Evolutionary conservation across 2,329 filamentous ascomycete species (phyloP).

Genomic region (Onygenales sp.): DNA sequence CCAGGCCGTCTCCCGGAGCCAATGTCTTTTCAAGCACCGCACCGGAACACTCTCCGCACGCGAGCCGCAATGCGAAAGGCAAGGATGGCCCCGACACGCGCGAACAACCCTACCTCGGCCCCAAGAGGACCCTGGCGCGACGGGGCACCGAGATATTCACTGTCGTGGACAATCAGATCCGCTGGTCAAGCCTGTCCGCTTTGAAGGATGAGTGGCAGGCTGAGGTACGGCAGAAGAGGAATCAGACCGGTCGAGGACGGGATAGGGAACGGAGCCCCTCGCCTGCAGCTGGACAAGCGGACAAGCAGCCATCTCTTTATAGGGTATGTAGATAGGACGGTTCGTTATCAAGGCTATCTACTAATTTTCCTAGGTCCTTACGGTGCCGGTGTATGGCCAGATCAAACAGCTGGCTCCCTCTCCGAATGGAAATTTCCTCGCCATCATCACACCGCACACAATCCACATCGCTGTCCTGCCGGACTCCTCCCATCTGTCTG

Average conservation of each 20-base stretch:
- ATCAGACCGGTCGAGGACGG: conserved; percentile 16
- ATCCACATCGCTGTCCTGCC: conserved; percentile 82
- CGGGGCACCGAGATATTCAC: conserved; percentile 83
- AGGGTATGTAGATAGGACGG: conserved; percentile 31
- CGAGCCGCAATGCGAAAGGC: conserved; percentile 15
- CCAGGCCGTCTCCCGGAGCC: conserved; percentile 65
- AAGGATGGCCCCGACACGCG: conserved; percentile 21
- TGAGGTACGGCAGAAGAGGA: conserved; percentile 23
- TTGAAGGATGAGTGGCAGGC: conserved; percentile 57
- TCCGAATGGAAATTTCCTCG: conserved; percentile 70
- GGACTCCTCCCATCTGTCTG: conserved; percentile 64
- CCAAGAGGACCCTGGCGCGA: conserved; percentile 59
- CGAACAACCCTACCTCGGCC: conserved; percentile 22
- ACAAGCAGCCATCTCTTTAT: conserved; percentile 21
- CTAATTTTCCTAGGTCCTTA: conserved; percentile 51
- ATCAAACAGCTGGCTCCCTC: conserved; percentile 82
- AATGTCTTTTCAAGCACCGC: conserved; percentile 57
- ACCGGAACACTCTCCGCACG: conserved; percentile 28
- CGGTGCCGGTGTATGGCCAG: conserved; percentile 66
- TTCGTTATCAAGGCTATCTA: conserved; percentile 5
- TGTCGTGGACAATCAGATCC: conserved; percentile 77
- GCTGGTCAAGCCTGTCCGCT: conserved; percentile 77
- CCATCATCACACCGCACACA: conserved; percentile 77
- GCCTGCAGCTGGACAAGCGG: not conserved
- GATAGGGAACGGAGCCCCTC: not conserved